phyloP scores from a whole-genome alignment of 495 filamentous ascomycete species.

The Neurospora sp. region DNA sequence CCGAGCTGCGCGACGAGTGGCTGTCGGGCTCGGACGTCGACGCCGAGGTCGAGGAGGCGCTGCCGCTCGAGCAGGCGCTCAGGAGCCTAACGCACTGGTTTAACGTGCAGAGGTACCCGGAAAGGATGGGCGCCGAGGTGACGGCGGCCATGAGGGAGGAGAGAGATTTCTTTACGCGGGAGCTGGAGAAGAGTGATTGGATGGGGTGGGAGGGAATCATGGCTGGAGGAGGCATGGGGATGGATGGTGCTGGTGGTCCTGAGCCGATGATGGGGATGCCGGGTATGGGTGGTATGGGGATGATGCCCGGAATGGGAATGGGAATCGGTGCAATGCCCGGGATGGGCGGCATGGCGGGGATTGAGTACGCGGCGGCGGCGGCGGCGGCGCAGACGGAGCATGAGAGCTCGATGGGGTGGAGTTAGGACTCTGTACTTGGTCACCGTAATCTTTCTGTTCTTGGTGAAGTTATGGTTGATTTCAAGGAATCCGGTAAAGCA shows the following conservation, averaged over 20 bases:
- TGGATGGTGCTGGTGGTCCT: neutral
- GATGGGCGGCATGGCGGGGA: neutral
- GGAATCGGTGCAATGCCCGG: neutral
- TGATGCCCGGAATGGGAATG: neutral
- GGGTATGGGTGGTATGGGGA: constrained; percentile 1
- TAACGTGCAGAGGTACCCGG: constrained; percentile 71
- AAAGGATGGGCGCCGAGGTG: constrained; percentile 65
- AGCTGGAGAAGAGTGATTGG: constrained; percentile 69
- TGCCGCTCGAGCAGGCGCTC: constrained; percentile 83
- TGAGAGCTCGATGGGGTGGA: neutral
- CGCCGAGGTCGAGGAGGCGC: constrained; percentile 79
- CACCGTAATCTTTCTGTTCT: neutral
- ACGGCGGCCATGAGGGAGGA: constrained; percentile 59
- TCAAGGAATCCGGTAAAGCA: neutral
- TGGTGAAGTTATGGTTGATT: neutral
- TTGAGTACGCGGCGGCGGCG: neutral
- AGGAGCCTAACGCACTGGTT: constrained; percentile 86
- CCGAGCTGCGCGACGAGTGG: constrained; percentile 93
- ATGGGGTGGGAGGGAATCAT: constrained; percentile 16
- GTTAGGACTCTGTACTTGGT: neutral
- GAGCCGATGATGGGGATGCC: constrained; percentile 1
- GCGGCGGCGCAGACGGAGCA: neutral
- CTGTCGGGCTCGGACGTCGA: constrained; percentile 83
- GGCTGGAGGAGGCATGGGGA: neutral
- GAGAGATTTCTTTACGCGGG: constrained; percentile 79